These are phyloP conservation scores for Scutellaria barbata DNA, from an alignment of 257 asterid species.

Conservation along the genomic window DNA sequence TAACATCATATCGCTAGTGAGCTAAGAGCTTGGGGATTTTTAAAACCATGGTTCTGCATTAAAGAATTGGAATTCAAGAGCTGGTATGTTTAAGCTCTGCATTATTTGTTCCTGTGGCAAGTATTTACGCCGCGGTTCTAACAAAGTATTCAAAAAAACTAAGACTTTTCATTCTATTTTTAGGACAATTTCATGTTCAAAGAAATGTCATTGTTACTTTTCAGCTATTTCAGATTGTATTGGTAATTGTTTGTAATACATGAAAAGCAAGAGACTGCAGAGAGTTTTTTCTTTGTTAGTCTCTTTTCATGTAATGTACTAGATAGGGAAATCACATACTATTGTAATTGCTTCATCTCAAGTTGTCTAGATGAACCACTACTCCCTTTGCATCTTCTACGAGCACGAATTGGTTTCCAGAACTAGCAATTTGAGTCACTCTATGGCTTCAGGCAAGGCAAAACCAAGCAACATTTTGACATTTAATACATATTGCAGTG, in stretches of 20 bases:
- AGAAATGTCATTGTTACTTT: neutral
- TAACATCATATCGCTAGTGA: slow-evolving; percentile 13
- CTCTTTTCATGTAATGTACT: neutral
- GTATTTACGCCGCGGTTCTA: slow-evolving; percentile 31
- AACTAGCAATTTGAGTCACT: neutral
- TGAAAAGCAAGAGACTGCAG: neutral
- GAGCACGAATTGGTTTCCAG: neutral
- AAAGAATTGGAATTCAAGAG: slow-evolving; percentile 1
- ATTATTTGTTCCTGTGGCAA: slow-evolving; percentile 29
- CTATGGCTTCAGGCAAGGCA: neutral
- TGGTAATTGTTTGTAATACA: neutral
- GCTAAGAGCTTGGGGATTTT: slow-evolving; percentile 1
- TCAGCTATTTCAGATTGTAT: neutral
- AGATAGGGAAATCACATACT: neutral
- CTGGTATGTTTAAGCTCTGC: slow-evolving; percentile 5
- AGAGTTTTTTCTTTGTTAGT: neutral
- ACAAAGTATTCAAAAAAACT: slow-evolving; percentile 1
- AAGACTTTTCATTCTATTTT: neutral
- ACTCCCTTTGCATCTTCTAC: neutral
- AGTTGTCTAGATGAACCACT: neutral
- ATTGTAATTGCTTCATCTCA: neutral
- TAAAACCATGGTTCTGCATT: slow-evolving; percentile 14
- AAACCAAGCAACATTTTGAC: neutral
- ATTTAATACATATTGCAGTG: neutral
- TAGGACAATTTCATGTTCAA: slow-evolving; percentile 3